Percentiles rank a stretch among this genome's conserved stretches.
These are phyloP conservation scores for Trametes punicea DNA, from an alignment of 768 basidiomycete genomes.

Conservation along the genomic window DNA sequence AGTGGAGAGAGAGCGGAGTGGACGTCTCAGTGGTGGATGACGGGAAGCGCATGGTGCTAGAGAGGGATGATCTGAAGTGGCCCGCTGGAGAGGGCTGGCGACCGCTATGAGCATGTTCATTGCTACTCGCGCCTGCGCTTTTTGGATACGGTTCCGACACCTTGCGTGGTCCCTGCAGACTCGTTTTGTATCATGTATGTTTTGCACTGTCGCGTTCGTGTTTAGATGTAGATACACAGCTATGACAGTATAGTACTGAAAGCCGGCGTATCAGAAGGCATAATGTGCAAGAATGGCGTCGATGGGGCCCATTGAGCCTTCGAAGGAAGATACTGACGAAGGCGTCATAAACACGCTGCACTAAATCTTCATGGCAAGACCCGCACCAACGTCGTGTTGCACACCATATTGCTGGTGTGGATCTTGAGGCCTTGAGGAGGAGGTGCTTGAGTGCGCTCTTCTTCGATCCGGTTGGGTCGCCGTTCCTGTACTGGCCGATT, in stretches of 20 bases:
- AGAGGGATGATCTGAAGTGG: constrained; percentile 58
- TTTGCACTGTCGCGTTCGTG: neutral
- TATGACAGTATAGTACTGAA: too few relatives aligned
- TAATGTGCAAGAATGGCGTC: neutral
- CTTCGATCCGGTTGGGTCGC: too few relatives aligned
- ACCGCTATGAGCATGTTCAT: constrained; percentile 31
- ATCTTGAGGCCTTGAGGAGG: neutral
- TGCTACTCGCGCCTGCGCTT: neutral
- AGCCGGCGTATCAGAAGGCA: neutral
- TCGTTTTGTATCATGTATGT: constrained; percentile 6
- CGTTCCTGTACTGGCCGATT: too few relatives aligned
- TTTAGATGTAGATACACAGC: neutral
- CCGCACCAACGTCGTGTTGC: neutral
- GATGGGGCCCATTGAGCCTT: neutral
- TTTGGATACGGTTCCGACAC: neutral
- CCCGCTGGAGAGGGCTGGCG: constrained; percentile 57
- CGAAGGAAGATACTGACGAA: neutral
- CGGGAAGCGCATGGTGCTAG: constrained; percentile 24
- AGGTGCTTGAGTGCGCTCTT: neutral
- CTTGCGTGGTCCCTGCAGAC: neutral
- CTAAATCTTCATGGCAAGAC: neutral
- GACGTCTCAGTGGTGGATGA: constrained; percentile 13
- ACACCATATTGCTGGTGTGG: neutral
- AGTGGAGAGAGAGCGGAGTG: constrained; percentile 16
- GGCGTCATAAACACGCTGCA: neutral